Conservation (phyloP, 495 filamentous ascomycete genomes). For the Tuber magnatum region DNA sequence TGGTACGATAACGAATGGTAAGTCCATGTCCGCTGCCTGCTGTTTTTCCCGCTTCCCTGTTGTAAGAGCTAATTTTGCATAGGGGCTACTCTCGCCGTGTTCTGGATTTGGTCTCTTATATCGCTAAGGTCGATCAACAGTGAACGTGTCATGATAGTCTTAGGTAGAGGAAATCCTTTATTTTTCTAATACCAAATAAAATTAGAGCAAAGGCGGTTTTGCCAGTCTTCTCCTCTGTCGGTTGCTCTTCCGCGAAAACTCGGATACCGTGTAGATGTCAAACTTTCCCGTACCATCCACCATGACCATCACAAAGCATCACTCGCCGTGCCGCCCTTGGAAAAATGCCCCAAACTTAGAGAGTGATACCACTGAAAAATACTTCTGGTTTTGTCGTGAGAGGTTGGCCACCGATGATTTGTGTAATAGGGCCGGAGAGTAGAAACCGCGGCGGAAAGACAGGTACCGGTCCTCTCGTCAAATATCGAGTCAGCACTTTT, state of each 20-base stretch:
- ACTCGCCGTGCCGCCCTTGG: neutral
- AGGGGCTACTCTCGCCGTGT: constrained; percentile 97
- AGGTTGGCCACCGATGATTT: neutral
- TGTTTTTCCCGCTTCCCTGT: neutral
- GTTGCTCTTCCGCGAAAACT: neutral
- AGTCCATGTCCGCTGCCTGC: constrained; percentile 2
- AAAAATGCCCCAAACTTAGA: neutral
- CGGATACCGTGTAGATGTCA: neutral
- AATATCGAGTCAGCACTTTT: neutral
- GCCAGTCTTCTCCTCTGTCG: neutral
- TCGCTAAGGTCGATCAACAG: constrained; percentile 71
- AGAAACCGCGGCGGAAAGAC: neutral
- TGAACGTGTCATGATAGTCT: constrained; percentile 12
- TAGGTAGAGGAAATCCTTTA: neutral
- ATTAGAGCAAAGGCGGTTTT: neutral
- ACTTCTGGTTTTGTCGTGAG: neutral
- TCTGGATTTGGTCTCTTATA: constrained; percentile 87
- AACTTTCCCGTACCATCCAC: neutral
- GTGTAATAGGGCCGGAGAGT: neutral
- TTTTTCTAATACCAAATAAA: neutral
- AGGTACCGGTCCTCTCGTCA: neutral
- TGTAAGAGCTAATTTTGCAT: constrained; percentile 44
- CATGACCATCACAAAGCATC: neutral
- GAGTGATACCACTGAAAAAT: neutral
- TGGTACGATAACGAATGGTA: constrained; percentile 95